Base-by-base conservation (phyloP, 371 early-diverging fungal genomes). In the Haplosporangium sp. region DNA sequence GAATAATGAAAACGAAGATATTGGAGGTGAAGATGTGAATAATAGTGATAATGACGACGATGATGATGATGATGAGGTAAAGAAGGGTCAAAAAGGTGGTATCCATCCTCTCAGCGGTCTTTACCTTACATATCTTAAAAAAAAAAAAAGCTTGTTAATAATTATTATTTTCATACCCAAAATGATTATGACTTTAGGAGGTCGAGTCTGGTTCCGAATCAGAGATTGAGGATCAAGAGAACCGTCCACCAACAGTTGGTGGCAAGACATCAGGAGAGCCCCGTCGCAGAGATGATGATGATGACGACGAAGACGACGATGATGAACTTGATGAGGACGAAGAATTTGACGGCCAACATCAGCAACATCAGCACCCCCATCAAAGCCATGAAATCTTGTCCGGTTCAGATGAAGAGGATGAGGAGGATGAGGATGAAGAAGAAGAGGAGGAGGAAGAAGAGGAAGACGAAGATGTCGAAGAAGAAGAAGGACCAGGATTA, bases 401-500 rank as follows among this genome's bases (percentile, higher is more conserved):
- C n/a, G 66, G 68, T 39, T 71, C 75, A 42, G 78, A 76, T 2
- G 65, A 70, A 13, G 27, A 27, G 27, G 69, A 69, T 1, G 73
- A 72, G 1, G 57, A 58, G 1, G 77, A 71, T 0, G 77, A 71
- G 9, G 77, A 76, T 9, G 71, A 71, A 13, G 65, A 68, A 27
- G 67, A 75, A 1, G 72, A 72, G 7, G 71, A 63, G 0, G 71
- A 70, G 0, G 68, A 76, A 0, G 72, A 77, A 9, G 71, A 71
- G 0, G 69, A 68, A 5, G 72, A 64, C 0, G 77, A n/a, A n/a
- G n/a, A 76, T 1, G 77, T 68, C 0, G 77, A 72, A 1, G 77
- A 67, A 6, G 78, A 69, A 1, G 74, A 73, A 3, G 67, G 55
- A n/a, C 79, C 79, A 2, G 79, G 79, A 7, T 47, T 78, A 52